Base-by-base conservation (phyloP, 768 basidiomycete genomes). In the Auricularia sp. region DNA sequence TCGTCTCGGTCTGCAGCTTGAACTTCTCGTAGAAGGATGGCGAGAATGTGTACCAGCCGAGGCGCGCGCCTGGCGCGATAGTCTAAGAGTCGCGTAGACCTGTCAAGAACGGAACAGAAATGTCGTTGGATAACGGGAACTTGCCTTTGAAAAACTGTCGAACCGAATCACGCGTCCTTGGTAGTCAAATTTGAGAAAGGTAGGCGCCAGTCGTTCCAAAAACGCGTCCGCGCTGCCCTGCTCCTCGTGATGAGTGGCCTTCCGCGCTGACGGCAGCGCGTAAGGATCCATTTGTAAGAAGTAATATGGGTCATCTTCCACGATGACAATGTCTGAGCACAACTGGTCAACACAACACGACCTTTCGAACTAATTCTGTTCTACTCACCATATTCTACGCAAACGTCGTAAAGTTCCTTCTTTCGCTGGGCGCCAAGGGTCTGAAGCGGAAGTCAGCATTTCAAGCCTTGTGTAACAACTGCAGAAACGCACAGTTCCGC, bases 291-390 rank as follows among this genome's bases (percentile, higher is more conserved):
- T 75, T 71, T 90, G 89, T 29, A 91, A 77, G 76, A 90, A 89
- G 74, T 83, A 86, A 74, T 92, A 91, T 3, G 91, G 90, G 73
- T 92, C 90, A 69, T 93, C 90, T 77, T 92, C 90, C 63, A 88
- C 84, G 66, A 90, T 90, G 69, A 90, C 85, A 29, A 91, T 73
- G 68, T 92, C 85, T 87, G 44, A 33, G 11, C 5, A 45, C 44
- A 18, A 21, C 5, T 21, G 5, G 47, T 18, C 18, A 51, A 29
- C 29, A 29, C 29, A 2, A 2, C 29, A 29, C 29, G 29, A 29
- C 29, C 29, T 29, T 29, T 29, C 29, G 2, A 29, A 21, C 18
- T 51, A 21, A 8, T 8, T 51, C 11, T 18, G 14, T 51, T 21
- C 47, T 16, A 63, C 75, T 62, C 67, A 86, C 88, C 90, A 74